Evolutionary conservation across 148 eudicot genomes (phyloP), one percentile per base, ranked within the genome.

Genomic region (Vaccinium myrtillus): DNA sequence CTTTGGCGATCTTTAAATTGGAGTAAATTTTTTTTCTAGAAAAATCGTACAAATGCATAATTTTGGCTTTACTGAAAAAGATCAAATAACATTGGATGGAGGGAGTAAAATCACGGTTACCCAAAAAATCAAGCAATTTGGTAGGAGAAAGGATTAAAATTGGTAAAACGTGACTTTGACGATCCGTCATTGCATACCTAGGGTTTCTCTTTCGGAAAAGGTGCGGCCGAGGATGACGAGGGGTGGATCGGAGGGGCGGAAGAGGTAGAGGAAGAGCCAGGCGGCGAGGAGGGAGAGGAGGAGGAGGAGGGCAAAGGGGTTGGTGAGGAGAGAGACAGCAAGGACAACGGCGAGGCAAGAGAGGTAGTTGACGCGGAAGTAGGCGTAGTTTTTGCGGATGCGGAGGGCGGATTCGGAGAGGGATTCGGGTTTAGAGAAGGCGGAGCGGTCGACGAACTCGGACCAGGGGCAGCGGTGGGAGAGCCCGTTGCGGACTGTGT

Each of bases 231-330:
- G 86, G 81, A 93, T 15, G 49, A 88, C 79, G 6, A 94, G 86
- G 0, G 97, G 98, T 5, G 90, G 95, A 86, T 96, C 98, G 14
- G 94, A 87, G 82, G 94, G 90, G 48, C 95, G 92, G 94, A 96
- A 94, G 88, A 96, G 91, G 94, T 96, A 96, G 48, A 92, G 90
- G 89, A 94, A 96, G 59, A 91, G 83, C 99, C 99, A 96, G 30
- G 98, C 88, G 74, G 94, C 90, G 61, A 94, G 89, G 81, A 96
- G 94, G 55, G 84, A 87, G 19, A 89, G 80, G 67, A 94, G 94
- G 87, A 90, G 70, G 86, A 96, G 49, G 77, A 96, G 95, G 10
- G 98, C 93, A 88, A 94, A 86, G 5, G 99, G 99, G 82, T 96
- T 90, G 76, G 98, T 87, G 54, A 94, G 50, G 84, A 96, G 97